Base-by-base conservation (phyloP, 305 asterid species). In the Solanum chacoense region DNA sequence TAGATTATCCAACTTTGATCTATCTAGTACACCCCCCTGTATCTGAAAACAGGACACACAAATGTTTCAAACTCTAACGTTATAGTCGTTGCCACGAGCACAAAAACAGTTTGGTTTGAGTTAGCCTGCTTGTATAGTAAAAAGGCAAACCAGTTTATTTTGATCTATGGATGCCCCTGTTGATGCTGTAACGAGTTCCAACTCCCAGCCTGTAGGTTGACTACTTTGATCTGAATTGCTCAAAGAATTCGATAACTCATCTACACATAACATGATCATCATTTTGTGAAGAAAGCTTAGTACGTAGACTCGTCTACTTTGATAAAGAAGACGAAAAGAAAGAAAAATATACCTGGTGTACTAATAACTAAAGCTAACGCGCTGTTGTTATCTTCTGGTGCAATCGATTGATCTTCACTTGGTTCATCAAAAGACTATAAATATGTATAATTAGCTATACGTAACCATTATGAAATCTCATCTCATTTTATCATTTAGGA, bases 361-460 rank as follows among this genome's bases (percentile, higher is more conserved):
- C 85, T 67, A 89, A 88, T 87, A 88, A 88, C 80, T 80, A 88
- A 88, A 78, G 91, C 86, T 75, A 65, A 85, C 34, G 92, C 28
- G 87, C 88, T 85, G 31, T 29, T 81, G 71, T 4, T 8, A 26
- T 87, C 94, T 35, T 85, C 92, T 20, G 79, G 65, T 90, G 71
- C 89, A n/a, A 94, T 34, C 26, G 89, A 88, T 95, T 77, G 84
- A 77, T 92, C 94, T 90, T 89, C 93, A 88, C 73, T 88, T 40
- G 92, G 92, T 38, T 94, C 98, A 38, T 94, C 96, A 90, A 94
- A 91, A 90, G 94, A 92, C 98, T 96, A 92, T 65, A 63, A 91
- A 86, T 50, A 11, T 65, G n/a, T 8, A 35, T n/a, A 84, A 75
- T 71, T 14, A 11, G 55, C 40, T n/a, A 26, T 32, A 22, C 67